A percentile compares a stretch with the other conserved stretches of the same genome.
Conservation (phyloP, 148 eudicot species). For the Rhododendron molle region DNA sequence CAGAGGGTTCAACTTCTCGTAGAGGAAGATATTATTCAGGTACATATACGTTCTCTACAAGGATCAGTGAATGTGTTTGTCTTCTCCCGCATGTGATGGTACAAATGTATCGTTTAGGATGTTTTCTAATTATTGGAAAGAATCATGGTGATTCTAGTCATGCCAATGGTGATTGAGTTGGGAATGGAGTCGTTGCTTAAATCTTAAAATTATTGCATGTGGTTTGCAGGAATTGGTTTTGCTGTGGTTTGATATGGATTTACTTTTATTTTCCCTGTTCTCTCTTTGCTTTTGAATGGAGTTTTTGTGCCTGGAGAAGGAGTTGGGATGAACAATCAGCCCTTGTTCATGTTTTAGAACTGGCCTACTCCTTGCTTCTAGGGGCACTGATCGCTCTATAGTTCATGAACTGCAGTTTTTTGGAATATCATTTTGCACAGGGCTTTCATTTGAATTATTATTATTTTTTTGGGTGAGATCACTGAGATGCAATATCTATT, state of each 20-base stretch:
- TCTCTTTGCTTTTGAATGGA: neutral
- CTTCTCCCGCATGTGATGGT: neutral
- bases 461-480: too few species aligned
- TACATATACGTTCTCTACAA: slow-evolving; percentile 3
- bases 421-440: too few species aligned
- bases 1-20: slow-evolving; percentile 90
- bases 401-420: neutral
- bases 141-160: neutral
- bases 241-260: neutral
- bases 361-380: neutral
- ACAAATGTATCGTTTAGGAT: neutral
- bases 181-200: neutral
- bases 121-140: neutral
- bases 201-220: neutral
- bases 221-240: neutral
- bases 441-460: too few species aligned
- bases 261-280: neutral
- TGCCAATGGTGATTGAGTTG: neutral
- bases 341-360: neutral
- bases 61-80: neutral
- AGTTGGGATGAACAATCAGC: too few species aligned
- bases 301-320: too few species aligned
- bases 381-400: neutral
- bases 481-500: too few species aligned
- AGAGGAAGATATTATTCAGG: slow-evolving; percentile 84